Conservation (phyloP, 1,284 basidiomycete species). For the Malassezia arunalokei region DNA sequence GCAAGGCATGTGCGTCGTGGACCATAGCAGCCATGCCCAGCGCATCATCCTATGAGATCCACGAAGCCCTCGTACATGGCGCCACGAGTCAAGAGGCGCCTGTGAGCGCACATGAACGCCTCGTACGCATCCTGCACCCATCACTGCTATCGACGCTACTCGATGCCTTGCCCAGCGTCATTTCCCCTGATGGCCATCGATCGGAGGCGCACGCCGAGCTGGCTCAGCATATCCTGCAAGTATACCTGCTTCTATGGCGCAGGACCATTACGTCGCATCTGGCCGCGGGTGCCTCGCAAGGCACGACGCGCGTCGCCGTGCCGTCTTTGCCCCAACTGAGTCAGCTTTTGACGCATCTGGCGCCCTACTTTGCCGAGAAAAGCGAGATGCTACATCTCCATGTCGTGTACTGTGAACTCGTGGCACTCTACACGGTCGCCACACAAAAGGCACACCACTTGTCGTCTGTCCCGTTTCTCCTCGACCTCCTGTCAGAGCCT, state of each 20-base stretch:
- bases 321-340: background rate
- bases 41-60: background rate
- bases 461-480: background rate
- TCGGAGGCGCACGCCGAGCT: slow-evolving; percentile 8
- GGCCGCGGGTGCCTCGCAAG: background rate
- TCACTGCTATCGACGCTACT: slow-evolving; percentile 10
- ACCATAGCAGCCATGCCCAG: background rate
- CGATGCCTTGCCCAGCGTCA: slow-evolving; percentile 3
- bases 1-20: background rate
- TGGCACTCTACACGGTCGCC: background rate
- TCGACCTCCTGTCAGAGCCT: background rate
- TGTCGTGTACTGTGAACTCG: slow-evolving; percentile 12
- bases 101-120: background rate
- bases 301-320: background rate
- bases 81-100: background rate
- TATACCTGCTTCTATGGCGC: slow-evolving; percentile 8
- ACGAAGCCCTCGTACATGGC: background rate
- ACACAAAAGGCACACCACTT: background rate
- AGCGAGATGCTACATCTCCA: background rate
- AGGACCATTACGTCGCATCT: slow-evolving; percentile 2
- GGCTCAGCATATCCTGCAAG: background rate
- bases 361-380: slow-evolving; percentile 5
- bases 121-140: slow-evolving; percentile 3
- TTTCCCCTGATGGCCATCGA: background rate
- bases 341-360: slow-evolving; percentile 5